phyloP scores from a whole-genome alignment of 805 yeast species.

The Yarrowia sp. region DNA sequence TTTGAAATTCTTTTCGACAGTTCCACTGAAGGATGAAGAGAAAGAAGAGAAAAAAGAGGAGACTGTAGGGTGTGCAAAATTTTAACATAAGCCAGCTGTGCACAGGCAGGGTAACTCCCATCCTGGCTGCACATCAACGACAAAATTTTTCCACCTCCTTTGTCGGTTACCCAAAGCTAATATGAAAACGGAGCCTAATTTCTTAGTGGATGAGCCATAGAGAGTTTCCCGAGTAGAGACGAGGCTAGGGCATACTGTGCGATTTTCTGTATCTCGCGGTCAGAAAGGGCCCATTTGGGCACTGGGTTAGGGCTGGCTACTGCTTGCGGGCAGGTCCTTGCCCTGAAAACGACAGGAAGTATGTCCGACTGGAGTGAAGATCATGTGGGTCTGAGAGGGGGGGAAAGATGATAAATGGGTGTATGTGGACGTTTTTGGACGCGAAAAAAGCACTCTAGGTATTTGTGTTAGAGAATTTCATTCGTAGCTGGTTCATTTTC shows the following conservation, averaged over 20 bases:
- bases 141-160: slow-evolving; percentile 24
- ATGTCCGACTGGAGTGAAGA: not conserved
- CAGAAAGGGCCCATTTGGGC: not conserved
- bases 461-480: too few species aligned
- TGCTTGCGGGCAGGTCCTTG: not conserved
- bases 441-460: too few species aligned
- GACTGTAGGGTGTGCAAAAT: slow-evolving; percentile 37
- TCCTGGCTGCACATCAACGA: slow-evolving; percentile 13
- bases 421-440: not conserved
- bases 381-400: not conserved
- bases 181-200: slow-evolving; percentile 4
- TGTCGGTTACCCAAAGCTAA: slow-evolving; percentile 26
- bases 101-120: slow-evolving; percentile 15
- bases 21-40: slow-evolving; percentile 40
- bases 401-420: not conserved
- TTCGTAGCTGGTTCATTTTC: too few species aligned
- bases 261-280: too few species aligned
- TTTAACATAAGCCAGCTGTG: slow-evolving; percentile 35
- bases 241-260: slow-evolving; percentile 10
- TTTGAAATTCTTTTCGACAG: slow-evolving; percentile 42
- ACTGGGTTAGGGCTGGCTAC: not conserved
- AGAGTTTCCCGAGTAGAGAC: too few species aligned
- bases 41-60: slow-evolving; percentile 39
- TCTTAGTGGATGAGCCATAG: slow-evolving; percentile 6
- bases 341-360: slow-evolving; percentile 4